These are phyloP conservation scores for Yarrowia sp. DNA, from an alignment of 805 yeast species.

Conservation along the genomic window DNA sequence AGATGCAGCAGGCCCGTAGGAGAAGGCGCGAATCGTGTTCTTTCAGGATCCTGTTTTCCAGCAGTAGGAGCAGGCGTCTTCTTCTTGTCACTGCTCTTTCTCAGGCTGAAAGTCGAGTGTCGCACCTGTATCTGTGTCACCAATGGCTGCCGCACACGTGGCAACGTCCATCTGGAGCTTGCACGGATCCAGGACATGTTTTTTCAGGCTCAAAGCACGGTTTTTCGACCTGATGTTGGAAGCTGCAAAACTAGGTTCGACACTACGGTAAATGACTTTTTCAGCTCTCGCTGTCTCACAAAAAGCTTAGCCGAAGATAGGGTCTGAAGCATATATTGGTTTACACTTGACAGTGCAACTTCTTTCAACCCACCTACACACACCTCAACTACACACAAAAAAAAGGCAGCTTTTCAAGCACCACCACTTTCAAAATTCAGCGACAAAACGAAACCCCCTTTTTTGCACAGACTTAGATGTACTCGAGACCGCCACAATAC, in stretches of 20 bases:
- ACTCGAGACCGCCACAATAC: slow-evolving; percentile 38
- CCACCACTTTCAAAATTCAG: slow-evolving; percentile 28
- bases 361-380: not conserved
- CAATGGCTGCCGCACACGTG: slow-evolving; percentile 4
- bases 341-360: slow-evolving; percentile 1
- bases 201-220: not conserved
- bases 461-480: slow-evolving; percentile 33
- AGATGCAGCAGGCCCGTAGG: slow-evolving; percentile 96
- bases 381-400: not conserved
- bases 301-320: slow-evolving; percentile 24
- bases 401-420: not conserved
- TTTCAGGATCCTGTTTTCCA: slow-evolving; percentile 50
- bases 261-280: not conserved
- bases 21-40: slow-evolving; percentile 97
- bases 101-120: not conserved
- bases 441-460: slow-evolving; percentile 34
- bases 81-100: not conserved
- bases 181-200: slow-evolving; percentile 1
- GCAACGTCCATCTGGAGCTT: not conserved
- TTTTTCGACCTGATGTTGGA: not conserved
- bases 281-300: not conserved
- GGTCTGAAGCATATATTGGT: slow-evolving; percentile 1
- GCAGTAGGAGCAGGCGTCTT: not conserved
- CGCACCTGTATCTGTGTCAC: not conserved
- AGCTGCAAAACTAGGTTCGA: not conserved